Conservation (phyloP, 768 basidiomycete genomes). For the Kwoniella pini region DNA sequence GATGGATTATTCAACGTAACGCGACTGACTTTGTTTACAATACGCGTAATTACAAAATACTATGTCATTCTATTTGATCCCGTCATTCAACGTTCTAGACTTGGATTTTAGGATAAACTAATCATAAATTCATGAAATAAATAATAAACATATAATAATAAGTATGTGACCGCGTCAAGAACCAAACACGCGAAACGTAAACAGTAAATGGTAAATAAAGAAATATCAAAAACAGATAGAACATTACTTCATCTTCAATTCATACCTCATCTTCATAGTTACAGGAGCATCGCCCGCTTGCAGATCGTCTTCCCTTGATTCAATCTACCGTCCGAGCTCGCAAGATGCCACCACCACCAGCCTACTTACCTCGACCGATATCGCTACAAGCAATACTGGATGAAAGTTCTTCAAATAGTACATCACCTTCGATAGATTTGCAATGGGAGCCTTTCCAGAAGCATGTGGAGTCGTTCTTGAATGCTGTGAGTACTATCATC, state of each 20-base stretch:
- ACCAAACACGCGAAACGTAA: neutral
- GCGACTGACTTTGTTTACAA: constrained; percentile 19
- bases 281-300: no score
- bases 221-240: neutral
- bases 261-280: no score
- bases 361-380: constrained; percentile 20
- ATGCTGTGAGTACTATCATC: constrained; percentile 28
- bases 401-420: constrained; percentile 6
- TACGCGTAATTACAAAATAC: neutral
- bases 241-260: no score
- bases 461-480: constrained; percentile 45
- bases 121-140: no score
- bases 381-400: constrained; percentile 33
- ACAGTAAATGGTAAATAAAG: neutral
- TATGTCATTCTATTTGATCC: constrained; percentile 3
- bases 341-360: constrained; percentile 4
- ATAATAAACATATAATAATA: constrained; percentile 17
- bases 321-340: no score
- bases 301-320: no score
- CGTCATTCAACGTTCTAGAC: no score
- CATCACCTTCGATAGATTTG: constrained; percentile 34
- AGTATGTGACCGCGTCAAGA: neutral
- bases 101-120: no score
- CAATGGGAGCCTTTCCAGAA: constrained; percentile 48
- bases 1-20: constrained; percentile 13